Base-by-base conservation (phyloP, 176 grass and related monocot species). In the Poa annua region DNA sequence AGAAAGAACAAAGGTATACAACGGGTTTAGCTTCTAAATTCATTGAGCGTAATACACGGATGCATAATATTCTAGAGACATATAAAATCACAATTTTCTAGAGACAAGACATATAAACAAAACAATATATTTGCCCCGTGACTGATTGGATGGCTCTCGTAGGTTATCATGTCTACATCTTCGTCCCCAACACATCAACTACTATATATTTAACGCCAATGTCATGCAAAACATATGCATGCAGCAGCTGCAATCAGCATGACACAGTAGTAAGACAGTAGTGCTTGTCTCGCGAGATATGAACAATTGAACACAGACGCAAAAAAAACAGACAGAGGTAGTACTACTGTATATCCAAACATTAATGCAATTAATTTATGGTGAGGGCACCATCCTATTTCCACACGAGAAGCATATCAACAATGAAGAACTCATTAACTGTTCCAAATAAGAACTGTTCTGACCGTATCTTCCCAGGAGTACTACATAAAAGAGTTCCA, bases 141-240 rank as follows among this genome's bases (percentile, higher is more conserved):
- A 73, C 21, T 35, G 38, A 60, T 73, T 14, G 21, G 56, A 50
- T 42, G 34, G 13, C 20, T 19, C 69, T 50, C 35, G 42, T 64
- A 64, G 42, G 70, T 83, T 83, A 62, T 36, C 26, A 25, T 39
- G 86, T 84, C 66, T 21, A 35, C 21, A 56, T 79, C 75, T 45
- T 26, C 69, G 63, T 3, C 50, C 51, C 42, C 63, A 24, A 72
- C 34, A 64, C 74, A 78, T 47, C 13, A 66, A 73, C 63, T 75
- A 73, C 63, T 75, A 54, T 72, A 35, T 64, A 63, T 75, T 34
- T 64, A 36, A 54, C 51, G 14, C 35, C 0, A 44, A 17, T 73
- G 66, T 60, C 75, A 84, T 57, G 66, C 32, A n/a, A 84, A 88
- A 48, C 81, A 72, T 62, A 86, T 25, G 78, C 51, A 81, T n/a